Percentiles rank a stretch among this genome's conserved stretches.
Evolutionary conservation across 257 asterid genomes (phyloP).

Genomic region (Echites panduratus): DNA sequence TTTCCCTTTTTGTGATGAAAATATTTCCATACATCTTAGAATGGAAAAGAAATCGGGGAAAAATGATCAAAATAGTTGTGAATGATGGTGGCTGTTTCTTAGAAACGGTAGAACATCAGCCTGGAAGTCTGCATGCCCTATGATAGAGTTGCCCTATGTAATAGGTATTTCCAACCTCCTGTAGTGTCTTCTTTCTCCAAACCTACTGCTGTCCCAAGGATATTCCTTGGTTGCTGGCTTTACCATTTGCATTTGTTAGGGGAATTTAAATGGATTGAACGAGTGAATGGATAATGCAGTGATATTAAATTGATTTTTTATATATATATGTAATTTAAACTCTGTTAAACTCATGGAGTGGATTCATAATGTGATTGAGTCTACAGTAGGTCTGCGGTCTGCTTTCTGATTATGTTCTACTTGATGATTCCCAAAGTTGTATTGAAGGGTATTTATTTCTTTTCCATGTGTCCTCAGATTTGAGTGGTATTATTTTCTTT

Average conservation of each 20-base stretch:
- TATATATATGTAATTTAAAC: background rate
- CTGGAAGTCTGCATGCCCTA: background rate
- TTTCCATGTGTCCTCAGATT: background rate
- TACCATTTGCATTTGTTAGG: background rate
- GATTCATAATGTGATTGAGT: background rate
- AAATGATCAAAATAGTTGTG: background rate
- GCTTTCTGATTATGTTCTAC: background rate
- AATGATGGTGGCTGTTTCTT: background rate
- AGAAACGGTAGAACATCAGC: background rate
- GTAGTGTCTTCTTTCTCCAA: background rate
- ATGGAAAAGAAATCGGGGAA: background rate
- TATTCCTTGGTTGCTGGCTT: background rate
- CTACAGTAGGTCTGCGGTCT: background rate
- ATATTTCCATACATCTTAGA: background rate
- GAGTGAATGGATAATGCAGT: background rate
- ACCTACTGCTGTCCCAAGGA: background rate
- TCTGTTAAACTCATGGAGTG: background rate
- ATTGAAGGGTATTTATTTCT: background rate
- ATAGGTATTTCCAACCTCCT: background rate
- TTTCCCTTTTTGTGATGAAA: no score
- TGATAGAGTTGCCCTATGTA: background rate
- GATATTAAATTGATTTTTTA: background rate
- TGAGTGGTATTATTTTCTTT: background rate
- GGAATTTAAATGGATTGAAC: background rate
- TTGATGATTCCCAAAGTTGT: background rate